Percentiles rank a stretch among this genome's conserved stretches.
Evolutionary conservation across 192 early-diverging fungal genomes (phyloP).

Genomic region (Oehlia diaphana): DNA sequence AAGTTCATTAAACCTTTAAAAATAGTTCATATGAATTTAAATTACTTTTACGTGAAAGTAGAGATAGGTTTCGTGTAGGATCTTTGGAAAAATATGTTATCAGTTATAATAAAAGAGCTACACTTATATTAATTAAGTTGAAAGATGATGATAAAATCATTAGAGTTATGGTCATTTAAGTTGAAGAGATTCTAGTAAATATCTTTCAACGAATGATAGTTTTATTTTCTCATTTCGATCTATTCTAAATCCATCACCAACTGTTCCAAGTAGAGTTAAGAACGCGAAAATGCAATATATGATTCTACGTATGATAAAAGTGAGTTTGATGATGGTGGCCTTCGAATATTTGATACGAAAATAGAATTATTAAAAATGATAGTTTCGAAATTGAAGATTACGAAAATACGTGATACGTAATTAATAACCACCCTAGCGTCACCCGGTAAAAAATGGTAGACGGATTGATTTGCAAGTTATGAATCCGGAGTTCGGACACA

Average conservation of each 20-base stretch:
- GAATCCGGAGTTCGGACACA: no score
- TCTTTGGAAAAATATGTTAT: constrained; percentile 9
- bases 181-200: not conserved
- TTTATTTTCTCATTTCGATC: not conserved
- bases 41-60: constrained; percentile 16
- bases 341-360: not conserved
- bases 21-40: constrained; percentile 7
- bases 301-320: not conserved
- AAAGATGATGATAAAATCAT: not conserved
- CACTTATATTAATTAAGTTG: not conserved
- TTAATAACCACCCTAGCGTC: no score
- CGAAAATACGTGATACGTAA: not conserved
- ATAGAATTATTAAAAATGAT: not conserved
- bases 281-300: not conserved
- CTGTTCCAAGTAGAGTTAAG: not conserved
- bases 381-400: constrained; percentile 19
- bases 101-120: constrained; percentile 17
- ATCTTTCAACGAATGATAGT: not conserved
- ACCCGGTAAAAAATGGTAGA: no score
- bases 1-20: no score
- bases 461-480: no score
- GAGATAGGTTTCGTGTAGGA: not conserved
- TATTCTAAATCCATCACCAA: no score
- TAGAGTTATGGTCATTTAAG: constrained; percentile 11
- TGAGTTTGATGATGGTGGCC: not conserved